These are phyloP conservation scores for Chlamydomonas reinhardtii DNA, from an alignment of 163 green algal species.

Conservation along the genomic window DNA sequence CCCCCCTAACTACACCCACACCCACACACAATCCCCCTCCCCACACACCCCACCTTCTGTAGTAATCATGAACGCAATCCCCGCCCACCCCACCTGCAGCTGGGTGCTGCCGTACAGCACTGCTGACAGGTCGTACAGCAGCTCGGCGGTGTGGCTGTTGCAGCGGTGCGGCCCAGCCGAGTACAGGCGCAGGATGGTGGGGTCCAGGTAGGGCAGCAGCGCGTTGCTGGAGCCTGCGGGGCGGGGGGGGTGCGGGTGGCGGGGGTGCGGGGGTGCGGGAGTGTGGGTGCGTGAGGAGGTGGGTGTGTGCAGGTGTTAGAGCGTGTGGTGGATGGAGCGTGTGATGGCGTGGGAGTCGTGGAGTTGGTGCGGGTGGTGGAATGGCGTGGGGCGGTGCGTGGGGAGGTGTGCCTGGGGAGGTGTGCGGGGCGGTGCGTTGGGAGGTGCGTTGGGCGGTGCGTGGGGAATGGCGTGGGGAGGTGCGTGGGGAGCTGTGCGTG, in stretches of 20 bases:
- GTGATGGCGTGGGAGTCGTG: too few species aligned
- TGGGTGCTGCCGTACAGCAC: neutral
- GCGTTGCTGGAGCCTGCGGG: slow-evolving; percentile 10
- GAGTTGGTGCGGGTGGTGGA: too few species aligned
- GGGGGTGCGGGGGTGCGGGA: too few species aligned
- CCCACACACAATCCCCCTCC: neutral
- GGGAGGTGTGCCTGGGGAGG: too few species aligned
- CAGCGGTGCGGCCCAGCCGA: neutral
- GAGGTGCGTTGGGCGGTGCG: too few species aligned
- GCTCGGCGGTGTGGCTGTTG: neutral
- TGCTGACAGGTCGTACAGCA: neutral
- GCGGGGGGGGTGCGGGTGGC: neutral
- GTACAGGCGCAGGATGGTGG: neutral
- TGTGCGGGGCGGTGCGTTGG: too few species aligned
- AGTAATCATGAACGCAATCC: neutral
- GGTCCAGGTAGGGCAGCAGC: slow-evolving; percentile 1
- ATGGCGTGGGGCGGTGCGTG: too few species aligned
- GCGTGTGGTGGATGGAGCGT: too few species aligned
- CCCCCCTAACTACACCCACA: too few species aligned
- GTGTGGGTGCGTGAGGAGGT: neutral
- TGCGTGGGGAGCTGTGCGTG: too few species aligned
- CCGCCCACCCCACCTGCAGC: neutral
- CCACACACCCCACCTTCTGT: neutral
- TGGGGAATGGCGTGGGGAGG: too few species aligned
- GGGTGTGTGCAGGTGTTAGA: neutral